A percentile compares a stretch with the other conserved stretches of the same genome.
Conservation (phyloP, 805 yeast genomes). For the Phaffomyces thermotolerans region DNA sequence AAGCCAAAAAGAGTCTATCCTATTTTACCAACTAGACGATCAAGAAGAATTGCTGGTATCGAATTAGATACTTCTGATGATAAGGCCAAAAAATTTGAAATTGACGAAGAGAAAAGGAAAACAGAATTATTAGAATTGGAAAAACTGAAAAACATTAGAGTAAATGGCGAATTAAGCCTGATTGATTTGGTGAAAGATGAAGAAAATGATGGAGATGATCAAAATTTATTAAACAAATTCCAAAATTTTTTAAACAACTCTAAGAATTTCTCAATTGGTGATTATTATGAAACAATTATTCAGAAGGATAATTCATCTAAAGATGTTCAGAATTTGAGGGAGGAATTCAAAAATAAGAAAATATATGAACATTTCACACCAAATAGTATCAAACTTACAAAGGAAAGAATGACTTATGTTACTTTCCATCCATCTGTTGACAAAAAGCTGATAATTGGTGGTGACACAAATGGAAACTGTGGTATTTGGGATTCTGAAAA, state of each 20-base stretch:
- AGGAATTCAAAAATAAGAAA: conserved; percentile 43
- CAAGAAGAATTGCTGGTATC: conserved; percentile 73
- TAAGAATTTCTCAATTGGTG: conserved; percentile 52
- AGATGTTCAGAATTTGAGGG: conserved; percentile 41
- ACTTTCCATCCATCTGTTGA: conserved; percentile 67
- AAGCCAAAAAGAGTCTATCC: conserved; percentile 20
- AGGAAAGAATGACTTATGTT: conserved; percentile 65
- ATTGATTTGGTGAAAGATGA: conserved; percentile 46
- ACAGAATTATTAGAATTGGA: conserved; percentile 37
- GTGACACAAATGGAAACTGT: conserved; percentile 80
- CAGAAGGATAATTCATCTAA: conserved; percentile 30
- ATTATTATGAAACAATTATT: conserved; percentile 51
- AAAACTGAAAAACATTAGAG: conserved; percentile 46
- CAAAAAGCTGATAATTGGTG: conserved; percentile 66
- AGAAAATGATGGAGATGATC: conserved; percentile 30
- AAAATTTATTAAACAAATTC: conserved; percentile 25
- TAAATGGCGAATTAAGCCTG: conserved; percentile 59
- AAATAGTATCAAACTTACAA: conserved; percentile 58
- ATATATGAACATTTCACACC: conserved; percentile 57
- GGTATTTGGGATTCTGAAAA: conserved; percentile 78
- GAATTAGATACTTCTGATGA: conserved; percentile 43
- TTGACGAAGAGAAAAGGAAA: conserved; percentile 22
- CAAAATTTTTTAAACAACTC: conserved; percentile 24
- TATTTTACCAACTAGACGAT: conserved; percentile 57
- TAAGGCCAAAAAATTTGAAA: conserved; percentile 18